A percentile compares a stretch with the other conserved stretches of the same genome.
Evolutionary conservation across 2,329 filamentous ascomycete genomes (phyloP).

Genomic region (Whalleya microplaca): DNA sequence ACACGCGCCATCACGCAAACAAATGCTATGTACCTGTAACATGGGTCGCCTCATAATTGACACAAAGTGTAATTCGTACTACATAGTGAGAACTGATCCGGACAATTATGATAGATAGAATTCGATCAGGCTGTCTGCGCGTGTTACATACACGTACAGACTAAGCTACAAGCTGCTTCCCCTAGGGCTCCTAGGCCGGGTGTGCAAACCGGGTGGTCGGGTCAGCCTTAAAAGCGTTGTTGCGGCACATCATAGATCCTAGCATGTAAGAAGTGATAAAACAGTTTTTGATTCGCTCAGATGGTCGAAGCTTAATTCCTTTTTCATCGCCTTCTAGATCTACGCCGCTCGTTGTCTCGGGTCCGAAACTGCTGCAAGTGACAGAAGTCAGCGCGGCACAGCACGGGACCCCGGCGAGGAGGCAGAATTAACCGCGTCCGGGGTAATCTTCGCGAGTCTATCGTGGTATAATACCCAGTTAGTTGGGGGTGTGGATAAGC

Average conservation of each 20-base stretch:
- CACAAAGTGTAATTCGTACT: no score
- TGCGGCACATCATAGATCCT: background rate
- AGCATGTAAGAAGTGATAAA: background rate
- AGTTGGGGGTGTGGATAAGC: no score
- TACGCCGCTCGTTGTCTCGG: background rate
- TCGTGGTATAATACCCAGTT: no score
- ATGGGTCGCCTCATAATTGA: background rate
- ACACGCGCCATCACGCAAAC: no score
- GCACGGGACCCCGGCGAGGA: no score
- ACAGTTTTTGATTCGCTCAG: background rate
- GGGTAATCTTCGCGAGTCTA: no score
- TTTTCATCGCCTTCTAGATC: background rate
- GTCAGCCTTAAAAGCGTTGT: slow-evolving; percentile 6
- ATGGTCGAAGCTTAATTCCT: background rate
- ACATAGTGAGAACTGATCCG: no score
- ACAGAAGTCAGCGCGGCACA: background rate
- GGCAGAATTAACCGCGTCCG: background rate
- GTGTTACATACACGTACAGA: no score
- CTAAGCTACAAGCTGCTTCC: slow-evolving; percentile 1
- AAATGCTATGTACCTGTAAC: no score
- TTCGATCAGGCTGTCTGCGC: no score
- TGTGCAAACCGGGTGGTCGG: slow-evolving; percentile 13
- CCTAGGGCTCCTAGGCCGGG: background rate
- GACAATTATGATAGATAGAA: no score
- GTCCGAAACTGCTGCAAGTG: background rate